Base-by-base conservation (phyloP, 2,329 filamentous ascomycete species). In the Elsinoe necatrix region DNA sequence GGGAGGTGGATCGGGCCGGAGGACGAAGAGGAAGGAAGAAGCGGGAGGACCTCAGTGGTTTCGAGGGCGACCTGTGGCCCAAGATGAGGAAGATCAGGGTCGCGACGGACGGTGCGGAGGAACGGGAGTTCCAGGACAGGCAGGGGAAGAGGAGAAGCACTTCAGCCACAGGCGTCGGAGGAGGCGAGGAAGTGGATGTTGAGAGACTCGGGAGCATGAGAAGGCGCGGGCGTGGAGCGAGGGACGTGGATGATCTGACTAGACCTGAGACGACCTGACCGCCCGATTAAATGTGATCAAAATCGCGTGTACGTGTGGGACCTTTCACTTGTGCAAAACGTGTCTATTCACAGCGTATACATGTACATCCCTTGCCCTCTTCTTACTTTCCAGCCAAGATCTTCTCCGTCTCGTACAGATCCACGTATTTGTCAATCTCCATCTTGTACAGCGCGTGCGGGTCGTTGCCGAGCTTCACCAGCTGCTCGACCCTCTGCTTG, bases 361-460 rank as follows among this genome's bases (percentile, higher is more conserved):
- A 12, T 18, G 6, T 31, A 3, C 9, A 3, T 54, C 51, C 27
- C 27, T 16, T 34, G n/a, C n/a, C n/a, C n/a, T n/a, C n/a, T n/a
- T n/a, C n/a, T 23, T 56, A 56, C 27, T 56, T 48, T 14, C 29
- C 48, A 8, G 12, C 48, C 48, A 56, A 42, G 14, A 67, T 67
- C 62, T 66, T 67, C 37, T 76, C 71, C 72, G 80, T 85, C 55
- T 84, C 79, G 67, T 85, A 95, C 71, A 95, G 72, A 71, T 97
- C 90, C 63, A 98, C 87, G 69, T 96, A 97, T 76, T 93, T 83
- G 73, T 98, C 92, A 31, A 97, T 85, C 56, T 89, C 80, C 78
- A 87, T 87, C 66, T 78, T 75, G 76, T 95, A 89, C 56, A 97
- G 76, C 73, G 80, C 83, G 73, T 84, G 81, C 59, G 78, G 75